Percentiles rank a stretch among this genome's conserved stretches.
phyloP scores from a whole-genome alignment of 164 flowering plant species.

The Sedum album region DNA sequence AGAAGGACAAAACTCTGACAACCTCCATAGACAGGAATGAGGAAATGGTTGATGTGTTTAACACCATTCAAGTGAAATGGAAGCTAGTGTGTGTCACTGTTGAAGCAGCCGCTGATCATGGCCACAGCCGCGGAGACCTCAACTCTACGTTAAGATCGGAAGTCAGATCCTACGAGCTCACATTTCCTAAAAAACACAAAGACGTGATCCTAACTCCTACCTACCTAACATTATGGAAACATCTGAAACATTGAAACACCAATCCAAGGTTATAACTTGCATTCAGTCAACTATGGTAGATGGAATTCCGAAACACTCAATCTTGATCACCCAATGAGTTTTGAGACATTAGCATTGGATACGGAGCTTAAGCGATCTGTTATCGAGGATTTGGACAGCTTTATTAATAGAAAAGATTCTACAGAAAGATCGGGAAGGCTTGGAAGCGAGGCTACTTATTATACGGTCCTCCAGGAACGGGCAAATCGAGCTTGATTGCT shows the following conservation, averaged over 20 bases:
- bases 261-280: conserved; percentile 26
- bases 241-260: conserved; percentile 15
- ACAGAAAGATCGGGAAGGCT: conserved; percentile 36
- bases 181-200: conserved; percentile 30
- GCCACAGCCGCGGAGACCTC: neutral
- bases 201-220: conserved; percentile 15
- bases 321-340: conserved; percentile 32
- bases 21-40: conserved; percentile 19
- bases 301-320: conserved; percentile 22
- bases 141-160: conserved; percentile 8
- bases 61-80: conserved; percentile 26
- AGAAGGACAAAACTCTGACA: conserved; percentile 17
- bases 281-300: conserved; percentile 15
- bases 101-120: neutral
- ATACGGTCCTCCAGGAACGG: conserved; percentile 39
- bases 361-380: too few species aligned
- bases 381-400: conserved; percentile 26
- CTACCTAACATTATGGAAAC: conserved; percentile 17
- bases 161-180: conserved; percentile 19
- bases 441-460: conserved; percentile 41
- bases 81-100: conserved; percentile 8
- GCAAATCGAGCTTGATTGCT: conserved; percentile 39
- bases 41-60: conserved; percentile 21
- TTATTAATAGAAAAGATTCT: conserved; percentile 27
- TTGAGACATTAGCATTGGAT: conserved; percentile 38